phyloP scores from a whole-genome alignment of 352 stramenopile species.

The Phytophthora boehmeriae region DNA sequence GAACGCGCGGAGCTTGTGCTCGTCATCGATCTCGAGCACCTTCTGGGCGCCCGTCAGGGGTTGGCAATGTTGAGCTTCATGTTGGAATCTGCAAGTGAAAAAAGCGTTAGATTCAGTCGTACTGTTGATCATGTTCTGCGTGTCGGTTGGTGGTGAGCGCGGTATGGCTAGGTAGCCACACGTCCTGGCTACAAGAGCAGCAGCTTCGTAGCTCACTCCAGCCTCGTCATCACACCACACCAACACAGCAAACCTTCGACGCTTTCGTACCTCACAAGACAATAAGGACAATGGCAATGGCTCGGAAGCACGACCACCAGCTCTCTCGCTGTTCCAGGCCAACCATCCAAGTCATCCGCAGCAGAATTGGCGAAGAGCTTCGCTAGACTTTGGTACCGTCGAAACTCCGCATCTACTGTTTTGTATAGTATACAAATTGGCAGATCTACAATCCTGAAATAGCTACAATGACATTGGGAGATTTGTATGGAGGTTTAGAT shows the following conservation, averaged over 20 bases:
- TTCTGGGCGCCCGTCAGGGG: constrained; percentile 97
- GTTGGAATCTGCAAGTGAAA: constrained; percentile 47
- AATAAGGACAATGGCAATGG: constrained; percentile 73
- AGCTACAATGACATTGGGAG: too few relatives aligned
- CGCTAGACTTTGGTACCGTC: constrained; percentile 2
- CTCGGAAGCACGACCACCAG: constrained; percentile 22
- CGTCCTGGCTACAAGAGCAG: background rate
- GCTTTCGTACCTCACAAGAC: constrained; percentile 71
- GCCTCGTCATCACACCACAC: background rate
- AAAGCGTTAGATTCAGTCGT: too few relatives aligned
- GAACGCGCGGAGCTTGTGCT: constrained; percentile 98
- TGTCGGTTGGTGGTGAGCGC: background rate
- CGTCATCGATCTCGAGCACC: constrained; percentile 99
- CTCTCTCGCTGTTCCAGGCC: constrained; percentile 15
- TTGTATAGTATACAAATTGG: constrained; percentile 12
- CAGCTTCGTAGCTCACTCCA: background rate
- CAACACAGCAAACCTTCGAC: constrained; percentile 7
- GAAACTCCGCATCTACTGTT: constrained; percentile 17
- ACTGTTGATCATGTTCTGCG: background rate
- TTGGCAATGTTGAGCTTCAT: constrained; percentile 99
- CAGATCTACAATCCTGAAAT: background rate
- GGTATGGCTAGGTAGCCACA: background rate
- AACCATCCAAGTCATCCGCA: constrained; percentile 36
- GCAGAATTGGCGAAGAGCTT: constrained; percentile 24
- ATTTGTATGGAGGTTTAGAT: too few relatives aligned